Evolutionary conservation across 176 grass and related monocot species (phyloP).

Genomic region (Oryza australiensis): DNA sequence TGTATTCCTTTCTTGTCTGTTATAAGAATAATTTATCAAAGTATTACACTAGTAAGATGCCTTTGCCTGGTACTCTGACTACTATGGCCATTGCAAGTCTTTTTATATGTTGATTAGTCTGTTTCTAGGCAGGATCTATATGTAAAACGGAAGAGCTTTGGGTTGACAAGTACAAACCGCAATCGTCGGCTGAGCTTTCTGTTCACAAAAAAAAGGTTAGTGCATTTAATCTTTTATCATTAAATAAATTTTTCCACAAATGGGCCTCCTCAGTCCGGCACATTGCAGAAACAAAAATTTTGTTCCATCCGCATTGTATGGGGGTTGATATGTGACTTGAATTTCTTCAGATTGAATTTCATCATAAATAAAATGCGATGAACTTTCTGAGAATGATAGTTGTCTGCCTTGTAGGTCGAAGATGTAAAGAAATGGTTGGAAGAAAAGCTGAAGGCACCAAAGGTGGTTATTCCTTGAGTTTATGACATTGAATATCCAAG

Average conservation of each 20-base stretch:
- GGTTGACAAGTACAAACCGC: constrained; percentile 87
- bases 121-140: constrained; percentile 66
- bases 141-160: constrained; percentile 70
- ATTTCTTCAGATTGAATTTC: neutral
- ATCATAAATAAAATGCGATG: neutral
- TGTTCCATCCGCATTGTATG: constrained; percentile 10
- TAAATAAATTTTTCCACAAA: neutral
- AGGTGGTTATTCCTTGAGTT: constrained; percentile 57
- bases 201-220: constrained; percentile 94
- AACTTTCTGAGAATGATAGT: constrained; percentile 3
- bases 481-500: neutral
- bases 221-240: constrained; percentile 14
- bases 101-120: constrained; percentile 51
- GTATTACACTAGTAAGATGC: neutral
- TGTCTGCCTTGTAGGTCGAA: constrained; percentile 68
- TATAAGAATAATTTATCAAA: neutral
- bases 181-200: constrained; percentile 66
- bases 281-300: neutral
- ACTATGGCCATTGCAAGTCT: neutral
- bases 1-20: neutral
- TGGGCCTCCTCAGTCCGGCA: constrained; percentile 5
- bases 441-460: constrained; percentile 63
- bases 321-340: constrained; percentile 8
- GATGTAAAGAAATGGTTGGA: constrained; percentile 93
- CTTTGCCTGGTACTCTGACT: neutral